Percentiles rank a stretch among this genome's conserved stretches.
Conservation (phyloP, 352 stramenopile species). For the Phytopythium sindhum region DNA sequence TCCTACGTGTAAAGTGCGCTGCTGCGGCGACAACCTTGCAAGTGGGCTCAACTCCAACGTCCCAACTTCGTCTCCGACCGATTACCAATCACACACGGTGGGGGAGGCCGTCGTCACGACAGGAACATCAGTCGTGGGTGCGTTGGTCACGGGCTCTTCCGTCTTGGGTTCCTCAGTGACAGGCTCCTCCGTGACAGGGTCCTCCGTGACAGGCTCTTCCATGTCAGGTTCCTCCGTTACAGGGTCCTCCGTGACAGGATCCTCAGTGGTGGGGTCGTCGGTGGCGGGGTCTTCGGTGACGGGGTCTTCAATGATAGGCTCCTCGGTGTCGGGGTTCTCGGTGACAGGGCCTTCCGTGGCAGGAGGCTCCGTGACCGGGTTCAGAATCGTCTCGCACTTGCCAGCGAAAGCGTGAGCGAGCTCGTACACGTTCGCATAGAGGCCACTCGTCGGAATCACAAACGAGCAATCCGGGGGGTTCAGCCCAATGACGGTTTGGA, state of each 20-base stretch:
- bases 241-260: background rate
- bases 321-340: background rate
- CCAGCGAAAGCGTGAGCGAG: slow-evolving; percentile 25
- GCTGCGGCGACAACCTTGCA: no score
- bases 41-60: no score
- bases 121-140: background rate
- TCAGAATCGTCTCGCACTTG: background rate
- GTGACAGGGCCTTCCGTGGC: slow-evolving; percentile 1
- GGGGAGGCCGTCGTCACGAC: background rate
- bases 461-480: slow-evolving; percentile 37
- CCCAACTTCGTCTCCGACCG: no score
- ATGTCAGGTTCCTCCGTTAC: background rate
- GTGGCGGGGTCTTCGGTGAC: background rate
- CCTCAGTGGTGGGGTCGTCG: background rate
- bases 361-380: background rate
- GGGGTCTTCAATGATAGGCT: background rate
- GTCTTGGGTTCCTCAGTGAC: background rate
- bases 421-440: slow-evolving; percentile 34
- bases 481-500: slow-evolving; percentile 19
- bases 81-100: no score
- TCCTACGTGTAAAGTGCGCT: no score
- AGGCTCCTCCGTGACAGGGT: background rate
- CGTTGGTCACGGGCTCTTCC: no score
- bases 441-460: slow-evolving; percentile 29
- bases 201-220: background rate